Conservation (phyloP, 805 yeast species). For the Starmerella stellata region DNA sequence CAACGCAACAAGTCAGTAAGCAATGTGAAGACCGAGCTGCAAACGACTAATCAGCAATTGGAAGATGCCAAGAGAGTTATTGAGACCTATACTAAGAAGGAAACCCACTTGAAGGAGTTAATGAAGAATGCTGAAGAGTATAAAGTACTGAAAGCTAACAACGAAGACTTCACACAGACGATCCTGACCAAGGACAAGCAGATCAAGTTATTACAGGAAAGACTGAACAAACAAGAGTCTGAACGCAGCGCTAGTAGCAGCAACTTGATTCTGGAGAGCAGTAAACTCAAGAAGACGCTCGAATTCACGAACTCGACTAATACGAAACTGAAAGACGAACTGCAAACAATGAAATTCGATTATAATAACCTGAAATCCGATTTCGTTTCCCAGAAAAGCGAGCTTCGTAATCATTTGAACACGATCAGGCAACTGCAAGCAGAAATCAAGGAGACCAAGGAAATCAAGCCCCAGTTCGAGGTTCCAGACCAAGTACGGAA, state of each 20-base stretch:
- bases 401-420: neutral
- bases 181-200: neutral
- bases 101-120: no score
- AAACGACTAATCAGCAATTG: neutral
- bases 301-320: conserved; percentile 5
- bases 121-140: conserved; percentile 1
- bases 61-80: neutral
- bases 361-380: neutral
- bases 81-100: no score
- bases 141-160: neutral
- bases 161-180: neutral
- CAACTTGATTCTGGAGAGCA: neutral
- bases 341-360: neutral
- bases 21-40: neutral
- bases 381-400: neutral
- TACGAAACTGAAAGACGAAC: neutral
- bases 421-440: neutral
- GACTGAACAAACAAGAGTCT: neutral
- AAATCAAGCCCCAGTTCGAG: neutral
- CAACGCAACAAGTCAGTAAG: neutral
- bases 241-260: neutral
- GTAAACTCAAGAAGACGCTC: conserved; percentile 6
- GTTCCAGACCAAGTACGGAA: neutral
- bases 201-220: neutral
- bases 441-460: neutral